These are phyloP conservation scores for Musa itinerans DNA, from an alignment of 176 grass and related monocot species.

Conservation along the genomic window DNA sequence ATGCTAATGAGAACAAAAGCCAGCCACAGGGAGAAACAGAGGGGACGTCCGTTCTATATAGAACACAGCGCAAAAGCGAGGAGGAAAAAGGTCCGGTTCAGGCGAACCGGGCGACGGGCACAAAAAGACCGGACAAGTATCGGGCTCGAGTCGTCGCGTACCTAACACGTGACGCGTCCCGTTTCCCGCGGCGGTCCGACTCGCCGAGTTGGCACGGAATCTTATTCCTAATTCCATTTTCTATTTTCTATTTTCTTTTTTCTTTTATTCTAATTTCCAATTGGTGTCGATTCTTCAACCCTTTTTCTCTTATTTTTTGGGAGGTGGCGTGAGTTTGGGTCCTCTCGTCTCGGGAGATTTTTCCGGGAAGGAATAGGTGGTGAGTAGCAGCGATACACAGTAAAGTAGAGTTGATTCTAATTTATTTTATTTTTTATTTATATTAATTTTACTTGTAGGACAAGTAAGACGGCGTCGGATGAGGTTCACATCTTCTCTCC, in stretches of 20 bases:
- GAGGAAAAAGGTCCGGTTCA: neutral
- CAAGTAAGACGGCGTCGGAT: neutral
- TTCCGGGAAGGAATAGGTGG: no score
- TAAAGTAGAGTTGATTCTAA: neutral
- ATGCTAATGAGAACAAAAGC: neutral
- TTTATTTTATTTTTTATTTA: neutral
- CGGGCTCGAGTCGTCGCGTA: constrained; percentile 3
- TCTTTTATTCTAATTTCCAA: no score
- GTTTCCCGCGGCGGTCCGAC: neutral
- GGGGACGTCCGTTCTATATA: constrained; percentile 7
- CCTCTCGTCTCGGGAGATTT: no score
- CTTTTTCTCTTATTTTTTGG: neutral
- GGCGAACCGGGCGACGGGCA: neutral
- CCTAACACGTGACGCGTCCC: neutral
- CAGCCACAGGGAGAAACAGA: neutral
- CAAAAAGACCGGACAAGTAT: neutral
- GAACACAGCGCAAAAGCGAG: neutral
- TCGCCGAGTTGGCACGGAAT: constrained; percentile 1
- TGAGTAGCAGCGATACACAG: no score
- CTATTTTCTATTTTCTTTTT: no score
- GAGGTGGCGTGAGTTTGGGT: no score
- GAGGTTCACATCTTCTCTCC: no score
- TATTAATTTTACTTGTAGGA: neutral
- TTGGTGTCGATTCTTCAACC: no score
- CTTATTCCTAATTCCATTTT: no score